These are phyloP conservation scores for Citrus trifoliata DNA, from an alignment of 345 rosid species.

Conservation along the genomic window DNA sequence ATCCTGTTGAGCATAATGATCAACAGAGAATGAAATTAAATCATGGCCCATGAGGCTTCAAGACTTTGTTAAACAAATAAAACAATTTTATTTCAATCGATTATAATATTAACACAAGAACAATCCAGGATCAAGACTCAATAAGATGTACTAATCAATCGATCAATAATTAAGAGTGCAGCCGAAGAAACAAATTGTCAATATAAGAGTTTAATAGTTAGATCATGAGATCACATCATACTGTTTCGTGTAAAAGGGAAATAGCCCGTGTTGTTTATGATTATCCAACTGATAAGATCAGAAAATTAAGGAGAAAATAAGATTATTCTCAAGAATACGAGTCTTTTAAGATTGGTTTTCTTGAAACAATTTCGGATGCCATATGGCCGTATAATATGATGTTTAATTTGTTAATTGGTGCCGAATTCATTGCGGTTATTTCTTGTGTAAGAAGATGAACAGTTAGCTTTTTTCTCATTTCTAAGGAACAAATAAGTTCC, in stretches of 20 bases:
- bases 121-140: neutral
- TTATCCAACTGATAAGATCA: neutral
- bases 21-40: neutral
- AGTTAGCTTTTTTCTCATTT: neutral
- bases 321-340: neutral
- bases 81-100: neutral
- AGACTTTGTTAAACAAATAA: neutral
- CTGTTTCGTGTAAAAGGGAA: neutral
- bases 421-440: too few relatives aligned
- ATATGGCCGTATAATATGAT: neutral
- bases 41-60: neutral
- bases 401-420: too few relatives aligned
- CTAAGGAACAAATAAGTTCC: neutral
- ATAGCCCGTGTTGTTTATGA: neutral
- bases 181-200: neutral
- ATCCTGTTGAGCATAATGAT: neutral
- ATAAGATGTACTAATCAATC: neutral
- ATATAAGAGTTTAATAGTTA: neutral
- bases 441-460: neutral
- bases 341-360: neutral
- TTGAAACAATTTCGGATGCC: neutral
- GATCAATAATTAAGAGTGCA: neutral
- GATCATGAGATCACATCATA: neutral
- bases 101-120: neutral
- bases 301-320: neutral